Conservation (phyloP, 805 yeast species). For the Zygosaccharomyces pseudorouxii region DNA sequence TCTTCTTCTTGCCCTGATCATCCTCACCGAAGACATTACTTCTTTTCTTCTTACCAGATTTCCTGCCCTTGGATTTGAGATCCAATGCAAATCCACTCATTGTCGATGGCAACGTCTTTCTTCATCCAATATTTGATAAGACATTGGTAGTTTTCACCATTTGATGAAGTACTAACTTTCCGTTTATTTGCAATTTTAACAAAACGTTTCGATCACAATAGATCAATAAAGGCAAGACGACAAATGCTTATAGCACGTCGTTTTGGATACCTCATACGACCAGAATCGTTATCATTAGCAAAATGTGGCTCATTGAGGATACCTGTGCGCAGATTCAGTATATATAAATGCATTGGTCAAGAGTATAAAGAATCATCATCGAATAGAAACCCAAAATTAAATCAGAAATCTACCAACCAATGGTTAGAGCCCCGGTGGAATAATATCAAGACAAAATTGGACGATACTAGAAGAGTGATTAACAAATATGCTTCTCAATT, state of each 20-base stretch:
- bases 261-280: background rate
- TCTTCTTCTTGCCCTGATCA: constrained; percentile 2
- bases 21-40: constrained; percentile 21
- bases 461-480: constrained; percentile 8
- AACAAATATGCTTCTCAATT: constrained; percentile 17
- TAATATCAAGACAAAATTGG: constrained; percentile 10
- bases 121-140: background rate
- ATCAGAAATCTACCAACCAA: constrained; percentile 4
- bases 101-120: background rate
- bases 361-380: constrained; percentile 3
- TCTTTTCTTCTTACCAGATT: constrained; percentile 15
- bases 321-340: constrained; percentile 1
- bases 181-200: background rate
- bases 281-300: background rate
- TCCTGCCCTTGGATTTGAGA: constrained; percentile 18
- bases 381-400: background rate
- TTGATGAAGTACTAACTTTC: background rate
- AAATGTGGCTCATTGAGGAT: background rate
- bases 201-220: background rate
- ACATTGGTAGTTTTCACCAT: background rate
- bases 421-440: constrained; percentile 16
- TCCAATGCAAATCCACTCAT: constrained; percentile 23
- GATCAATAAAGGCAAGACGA: background rate
- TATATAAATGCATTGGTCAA: constrained; percentile 1
- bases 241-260: constrained; percentile 5